Evolutionary conservation across 2,329 filamentous ascomycete species (phyloP).

Genomic region (Rhinocladiella similis): DNA sequence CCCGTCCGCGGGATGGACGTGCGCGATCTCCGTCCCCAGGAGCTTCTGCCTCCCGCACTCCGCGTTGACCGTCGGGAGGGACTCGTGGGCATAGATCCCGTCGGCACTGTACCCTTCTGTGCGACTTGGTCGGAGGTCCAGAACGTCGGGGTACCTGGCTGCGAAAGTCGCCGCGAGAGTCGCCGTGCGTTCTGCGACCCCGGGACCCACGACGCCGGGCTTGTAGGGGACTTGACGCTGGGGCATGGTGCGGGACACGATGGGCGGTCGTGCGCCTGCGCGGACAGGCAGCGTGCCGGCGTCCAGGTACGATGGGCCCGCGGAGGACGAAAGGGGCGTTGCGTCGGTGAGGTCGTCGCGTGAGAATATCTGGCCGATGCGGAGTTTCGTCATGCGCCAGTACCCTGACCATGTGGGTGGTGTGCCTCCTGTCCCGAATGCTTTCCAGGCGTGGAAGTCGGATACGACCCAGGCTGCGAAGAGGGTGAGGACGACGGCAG

Average conservation of each 20-base stretch:
- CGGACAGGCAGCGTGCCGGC: constrained; percentile 6
- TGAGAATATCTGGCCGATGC: constrained; percentile 17
- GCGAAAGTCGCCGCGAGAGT: constrained; percentile 13
- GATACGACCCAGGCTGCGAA: constrained; percentile 20
- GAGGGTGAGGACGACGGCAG: constrained; percentile 10
- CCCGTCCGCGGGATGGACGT: constrained; percentile 18
- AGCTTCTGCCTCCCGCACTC: constrained; percentile 10
- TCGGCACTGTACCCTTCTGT: constrained; percentile 21
- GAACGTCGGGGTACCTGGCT: constrained; percentile 10
- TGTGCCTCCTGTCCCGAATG: constrained; percentile 26
- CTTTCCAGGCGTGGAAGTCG: constrained; percentile 25
- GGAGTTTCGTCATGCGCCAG: constrained; percentile 27
- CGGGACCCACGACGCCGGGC: constrained; percentile 1
- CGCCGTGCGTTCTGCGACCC: constrained; percentile 15
- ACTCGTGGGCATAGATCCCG: constrained; percentile 18
- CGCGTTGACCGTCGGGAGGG: constrained; percentile 15
- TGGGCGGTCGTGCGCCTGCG: constrained; percentile 11
- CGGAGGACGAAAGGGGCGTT: constrained; percentile 11
- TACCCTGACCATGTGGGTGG: constrained; percentile 26
- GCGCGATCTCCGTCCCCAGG: constrained; percentile 18
- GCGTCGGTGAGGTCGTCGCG: constrained; percentile 21
- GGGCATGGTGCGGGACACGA: constrained; percentile 23
- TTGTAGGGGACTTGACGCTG: constrained; percentile 25
- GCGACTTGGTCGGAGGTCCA: constrained; percentile 21
- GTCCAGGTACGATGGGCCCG: constrained; percentile 20